Conservation (phyloP, 257 asterid species). For the Solanum ahanhuiri region DNA sequence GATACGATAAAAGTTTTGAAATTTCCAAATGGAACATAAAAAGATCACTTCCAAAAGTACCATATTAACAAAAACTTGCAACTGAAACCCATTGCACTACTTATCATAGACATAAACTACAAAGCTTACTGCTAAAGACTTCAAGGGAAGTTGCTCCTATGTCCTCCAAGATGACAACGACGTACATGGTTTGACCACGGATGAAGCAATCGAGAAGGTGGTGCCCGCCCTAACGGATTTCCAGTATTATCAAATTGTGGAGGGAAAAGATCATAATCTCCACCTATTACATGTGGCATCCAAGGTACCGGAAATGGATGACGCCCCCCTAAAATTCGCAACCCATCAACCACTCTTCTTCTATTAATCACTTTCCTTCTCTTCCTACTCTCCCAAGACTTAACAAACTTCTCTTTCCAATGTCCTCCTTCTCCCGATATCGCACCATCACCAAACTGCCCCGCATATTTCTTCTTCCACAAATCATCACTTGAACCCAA, state of each 20-base stretch:
- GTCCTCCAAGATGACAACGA: constrained; percentile 25
- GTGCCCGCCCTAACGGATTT: neutral
- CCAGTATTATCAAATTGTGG: constrained; percentile 1
- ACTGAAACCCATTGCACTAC: neutral
- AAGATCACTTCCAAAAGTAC: neutral
- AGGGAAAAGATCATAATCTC: constrained; percentile 19
- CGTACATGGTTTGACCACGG: constrained; percentile 20
- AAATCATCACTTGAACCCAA: constrained; percentile 58
- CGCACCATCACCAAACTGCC: constrained; percentile 30
- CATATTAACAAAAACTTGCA: neutral
- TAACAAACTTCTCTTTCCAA: constrained; percentile 62
- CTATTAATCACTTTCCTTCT: constrained; percentile 6
- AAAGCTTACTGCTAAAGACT: neutral
- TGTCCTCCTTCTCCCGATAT: constrained; percentile 13
- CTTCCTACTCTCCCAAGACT: constrained; percentile 22
- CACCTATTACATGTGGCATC: constrained; percentile 34
- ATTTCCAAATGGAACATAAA: neutral
- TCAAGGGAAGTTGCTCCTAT: neutral
- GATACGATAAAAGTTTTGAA: neutral
- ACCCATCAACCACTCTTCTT: neutral
- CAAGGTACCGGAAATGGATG: constrained; percentile 4
- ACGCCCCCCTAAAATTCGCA: constrained; percentile 1
- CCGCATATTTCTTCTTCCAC: constrained; percentile 57
- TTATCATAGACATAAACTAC: neutral
- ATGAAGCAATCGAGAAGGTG: neutral